phyloP scores from a whole-genome alignment of 176 grass and related monocot species.

The Musa troglodytarum region DNA sequence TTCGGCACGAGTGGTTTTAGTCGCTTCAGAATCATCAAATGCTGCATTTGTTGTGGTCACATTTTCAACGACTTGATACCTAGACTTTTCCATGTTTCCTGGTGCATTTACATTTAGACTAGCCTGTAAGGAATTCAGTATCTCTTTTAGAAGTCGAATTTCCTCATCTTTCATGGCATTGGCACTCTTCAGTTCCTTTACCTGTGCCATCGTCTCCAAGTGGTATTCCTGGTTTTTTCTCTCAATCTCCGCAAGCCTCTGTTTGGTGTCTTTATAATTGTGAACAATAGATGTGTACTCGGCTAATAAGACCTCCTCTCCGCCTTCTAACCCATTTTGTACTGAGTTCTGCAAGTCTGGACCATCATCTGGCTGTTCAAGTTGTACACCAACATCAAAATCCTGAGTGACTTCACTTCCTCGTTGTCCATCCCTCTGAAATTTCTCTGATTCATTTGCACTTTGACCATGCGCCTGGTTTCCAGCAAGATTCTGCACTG shows the following conservation, averaged over 20 bases:
- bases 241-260: not conserved
- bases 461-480: no score
- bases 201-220: not conserved
- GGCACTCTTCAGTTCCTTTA: slow-evolving; percentile 8
- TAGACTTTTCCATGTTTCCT: not conserved
- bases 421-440: no score
- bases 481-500: no score
- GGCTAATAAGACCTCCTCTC: not conserved
- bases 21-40: not conserved
- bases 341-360: not conserved
- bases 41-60: not conserved
- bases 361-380: not conserved
- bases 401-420: not conserved
- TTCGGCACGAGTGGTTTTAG: not conserved
- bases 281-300: not conserved
- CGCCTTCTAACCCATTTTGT: not conserved
- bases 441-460: no score
- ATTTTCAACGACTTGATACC: not conserved
- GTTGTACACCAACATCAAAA: not conserved
- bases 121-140: slow-evolving; percentile 1
- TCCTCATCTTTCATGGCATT: slow-evolving; percentile 13
- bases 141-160: slow-evolving; percentile 4
- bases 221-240: slow-evolving; percentile 4
- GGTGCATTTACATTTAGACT: not conserved
- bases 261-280: slow-evolving; percentile 1